Percentiles rank a stretch among this genome's conserved stretches.
Evolutionary conservation across 192 early-diverging fungal species (phyloP).

Genomic region (Backusella liffmaniae): DNA sequence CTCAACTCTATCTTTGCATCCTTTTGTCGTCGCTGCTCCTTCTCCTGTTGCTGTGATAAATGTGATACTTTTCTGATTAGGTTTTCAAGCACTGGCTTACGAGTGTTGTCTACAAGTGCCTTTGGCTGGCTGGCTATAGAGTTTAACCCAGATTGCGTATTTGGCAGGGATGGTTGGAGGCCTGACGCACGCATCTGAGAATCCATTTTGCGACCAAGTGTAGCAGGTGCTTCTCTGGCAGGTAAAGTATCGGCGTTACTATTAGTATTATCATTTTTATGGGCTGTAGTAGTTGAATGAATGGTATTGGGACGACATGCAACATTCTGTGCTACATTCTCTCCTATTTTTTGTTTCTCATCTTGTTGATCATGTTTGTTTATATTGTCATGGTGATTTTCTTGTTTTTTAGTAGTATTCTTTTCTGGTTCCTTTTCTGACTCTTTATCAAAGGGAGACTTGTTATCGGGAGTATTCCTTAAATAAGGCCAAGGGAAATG

Average conservation of each 20-base stretch:
- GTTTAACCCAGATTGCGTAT: not conserved
- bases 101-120: not conserved
- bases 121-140: not conserved
- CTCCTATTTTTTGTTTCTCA: not conserved
- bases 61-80: not conserved
- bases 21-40: not conserved
- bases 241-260: not conserved
- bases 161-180: not conserved
- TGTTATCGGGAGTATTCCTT: not conserved
- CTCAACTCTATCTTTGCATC: not conserved
- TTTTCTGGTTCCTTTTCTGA: not conserved
- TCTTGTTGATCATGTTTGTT: not conserved
- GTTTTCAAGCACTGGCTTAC: not conserved
- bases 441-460: not conserved
- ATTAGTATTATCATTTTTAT: not conserved
- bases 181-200: not conserved
- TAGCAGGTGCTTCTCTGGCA: not conserved
- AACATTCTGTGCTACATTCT: not conserved
- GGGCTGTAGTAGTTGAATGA: not conserved
- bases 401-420: not conserved
- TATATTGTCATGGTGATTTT: not conserved
- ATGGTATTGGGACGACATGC: not conserved
- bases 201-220: not conserved
- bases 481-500: constrained; percentile 14
- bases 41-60: not conserved